These are phyloP conservation scores for Malus sylvestris DNA, from an alignment of 306 rosid species.

Conservation along the genomic window DNA sequence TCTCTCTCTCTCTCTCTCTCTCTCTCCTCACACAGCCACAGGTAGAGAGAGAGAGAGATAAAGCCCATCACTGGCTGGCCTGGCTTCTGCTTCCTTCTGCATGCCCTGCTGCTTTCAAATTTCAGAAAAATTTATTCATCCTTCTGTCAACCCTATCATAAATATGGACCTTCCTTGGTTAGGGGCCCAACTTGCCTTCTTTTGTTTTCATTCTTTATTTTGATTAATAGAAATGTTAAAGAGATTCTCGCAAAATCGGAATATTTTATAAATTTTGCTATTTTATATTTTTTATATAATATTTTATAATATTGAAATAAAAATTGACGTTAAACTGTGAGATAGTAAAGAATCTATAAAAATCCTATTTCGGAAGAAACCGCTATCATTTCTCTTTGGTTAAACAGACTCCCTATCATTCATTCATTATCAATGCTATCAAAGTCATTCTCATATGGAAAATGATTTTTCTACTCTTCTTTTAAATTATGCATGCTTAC, in stretches of 20 bases:
- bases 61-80: neutral
- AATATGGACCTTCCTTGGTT: neutral
- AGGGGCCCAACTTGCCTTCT: neutral
- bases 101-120: neutral
- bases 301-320: no score
- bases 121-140: neutral
- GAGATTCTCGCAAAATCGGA: fast-evolving
- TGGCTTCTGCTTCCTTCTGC: neutral
- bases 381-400: neutral
- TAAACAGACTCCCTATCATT: neutral
- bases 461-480: no score
- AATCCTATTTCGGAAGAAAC: no score
- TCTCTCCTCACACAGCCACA: neutral
- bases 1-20: no score
- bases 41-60: no score
- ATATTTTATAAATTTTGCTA: no score
- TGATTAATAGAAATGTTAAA: neutral
- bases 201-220: no score
- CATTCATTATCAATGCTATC: neutral
- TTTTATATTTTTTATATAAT: no score
- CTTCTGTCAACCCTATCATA: neutral
- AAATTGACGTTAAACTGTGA: fast-evolving
- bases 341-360: fast-evolving
- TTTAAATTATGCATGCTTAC: no score
- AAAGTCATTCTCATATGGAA: no score